Percentiles rank a stretch among this genome's conserved stretches.
These are phyloP conservation scores for Sanghuangporus sanghuang DNA, from an alignment of 1,284 basidiomycete genomes.

Conservation along the genomic window DNA sequence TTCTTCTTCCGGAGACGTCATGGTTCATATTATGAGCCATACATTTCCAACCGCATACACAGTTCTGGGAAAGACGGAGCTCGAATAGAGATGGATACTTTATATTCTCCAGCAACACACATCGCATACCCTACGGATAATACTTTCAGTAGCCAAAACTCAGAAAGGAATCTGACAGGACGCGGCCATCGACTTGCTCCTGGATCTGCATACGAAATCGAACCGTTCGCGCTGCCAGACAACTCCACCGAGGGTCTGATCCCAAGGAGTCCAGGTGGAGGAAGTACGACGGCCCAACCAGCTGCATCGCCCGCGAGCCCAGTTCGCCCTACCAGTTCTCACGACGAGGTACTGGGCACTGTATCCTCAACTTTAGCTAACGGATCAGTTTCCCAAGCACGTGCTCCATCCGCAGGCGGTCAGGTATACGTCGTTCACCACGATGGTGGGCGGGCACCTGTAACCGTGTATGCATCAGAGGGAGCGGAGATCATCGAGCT, in stretches of 20 bases:
- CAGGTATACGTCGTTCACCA: constrained; percentile 58
- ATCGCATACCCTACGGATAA: neutral
- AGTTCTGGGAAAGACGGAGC: neutral
- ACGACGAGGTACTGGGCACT: constrained; percentile 3
- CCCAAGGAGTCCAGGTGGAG: neutral
- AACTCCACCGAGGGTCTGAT: constrained; percentile 5
- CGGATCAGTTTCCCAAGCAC: constrained; percentile 6
- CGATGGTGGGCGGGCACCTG: constrained; percentile 47
- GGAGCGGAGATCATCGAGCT: constrained; percentile 54
- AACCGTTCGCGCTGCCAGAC: constrained; percentile 40
- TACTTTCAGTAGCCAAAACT: neutral
- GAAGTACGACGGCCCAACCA: neutral
- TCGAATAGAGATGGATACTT: neutral
- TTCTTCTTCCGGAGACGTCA: constrained; percentile 3
- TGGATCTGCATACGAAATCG: constrained; percentile 35
- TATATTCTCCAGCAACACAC: constrained; percentile 2
- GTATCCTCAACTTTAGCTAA: constrained; percentile 4
- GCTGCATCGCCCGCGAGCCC: neutral
- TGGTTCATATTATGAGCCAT: constrained; percentile 8
- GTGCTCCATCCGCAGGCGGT: constrained; percentile 6
- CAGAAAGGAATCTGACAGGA: neutral
- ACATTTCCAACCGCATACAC: constrained; percentile 1
- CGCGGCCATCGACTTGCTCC: constrained; percentile 5
- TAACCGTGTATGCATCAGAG: constrained; percentile 50
- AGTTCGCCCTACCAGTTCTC: neutral